Conservation (phyloP, 2,329 filamentous ascomycete genomes). For the Fusarium nelsonii region DNA sequence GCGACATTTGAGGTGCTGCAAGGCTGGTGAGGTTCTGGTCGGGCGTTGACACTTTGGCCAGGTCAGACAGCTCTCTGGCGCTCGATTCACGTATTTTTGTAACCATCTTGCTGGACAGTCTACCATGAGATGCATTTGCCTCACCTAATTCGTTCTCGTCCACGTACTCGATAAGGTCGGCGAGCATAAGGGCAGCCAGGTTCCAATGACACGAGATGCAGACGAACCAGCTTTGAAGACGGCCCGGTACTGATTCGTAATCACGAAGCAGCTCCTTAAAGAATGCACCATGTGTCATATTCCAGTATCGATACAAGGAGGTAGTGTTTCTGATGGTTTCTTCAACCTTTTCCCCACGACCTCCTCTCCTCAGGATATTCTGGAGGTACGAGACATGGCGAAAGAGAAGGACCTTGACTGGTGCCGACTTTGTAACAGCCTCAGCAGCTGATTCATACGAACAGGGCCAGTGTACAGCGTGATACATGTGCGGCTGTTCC, state of each 20-base stretch:
- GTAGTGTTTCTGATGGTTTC: conserved; percentile 61
- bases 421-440: conserved; percentile 63
- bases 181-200: conserved; percentile 65
- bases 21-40: conserved; percentile 20
- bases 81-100: conserved; percentile 58
- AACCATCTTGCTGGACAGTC: conserved; percentile 51
- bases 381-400: conserved; percentile 65
- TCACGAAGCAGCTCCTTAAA: conserved; percentile 63
- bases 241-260: conserved; percentile 62
- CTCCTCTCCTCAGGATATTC: conserved; percentile 59
- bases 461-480: conserved; percentile 62
- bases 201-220: conserved; percentile 70
- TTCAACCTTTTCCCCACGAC: conserved; percentile 57
- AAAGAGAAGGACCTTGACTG: conserved; percentile 69
- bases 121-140: conserved; percentile 31
- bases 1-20: conserved; percentile 47
- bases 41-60: conserved; percentile 61
- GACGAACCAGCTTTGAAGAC: conserved; percentile 70
- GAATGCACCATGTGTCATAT: conserved; percentile 62
- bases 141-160: conserved; percentile 55
- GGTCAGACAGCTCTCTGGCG: conserved; percentile 59
- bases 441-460: conserved; percentile 63
- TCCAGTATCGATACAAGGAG: conserved; percentile 67
- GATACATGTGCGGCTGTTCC: conserved; percentile 35
- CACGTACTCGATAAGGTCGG: conserved; percentile 64